Base-by-base conservation (phyloP, 2,329 filamentous ascomycete genomes). In the Colletotrichum musicola region DNA sequence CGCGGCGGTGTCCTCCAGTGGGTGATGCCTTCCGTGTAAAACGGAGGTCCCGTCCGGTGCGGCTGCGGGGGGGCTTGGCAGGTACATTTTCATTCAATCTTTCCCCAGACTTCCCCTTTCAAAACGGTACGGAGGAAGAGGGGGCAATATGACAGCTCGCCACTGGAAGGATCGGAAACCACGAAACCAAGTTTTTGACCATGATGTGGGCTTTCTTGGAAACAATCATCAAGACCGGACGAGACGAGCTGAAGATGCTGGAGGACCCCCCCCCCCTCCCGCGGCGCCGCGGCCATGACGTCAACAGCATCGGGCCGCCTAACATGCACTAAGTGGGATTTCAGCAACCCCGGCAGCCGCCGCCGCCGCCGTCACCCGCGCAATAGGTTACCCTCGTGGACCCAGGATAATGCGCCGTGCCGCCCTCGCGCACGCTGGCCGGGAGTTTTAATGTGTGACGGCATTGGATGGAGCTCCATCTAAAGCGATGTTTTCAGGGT, bases 401-500 rank as follows among this genome's bases (percentile, higher is more conserved):
- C 9, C 30, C 30, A 35, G 30, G 7, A 35, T 3, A 35, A 3
- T 35, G 46, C 50, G 57, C 57, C 20, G 22, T 14, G 44, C 44
- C 57, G 57, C 57, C 44, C 57, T 44, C 57, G 44, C 42, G 44
- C 42, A 27, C 57, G 13, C 57, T 44, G 57, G 54, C 55, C 22
- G 35, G 30, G 46, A n/a, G 51, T 10, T 35, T 35, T 10, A 35
- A 10, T 44, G 20, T 44, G 20, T 65, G 65, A 68, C 65, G 62
- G 54, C 65, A 68, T 68, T 47, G 38, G n/a, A n/a, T n/a, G n/a
- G n/a, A n/a, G n/a, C n/a, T n/a, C n/a, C n/a, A n/a, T n/a, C n/a
- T n/a, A n/a, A n/a, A n/a, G n/a, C n/a, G n/a, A n/a, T n/a, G 55
- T 27, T 51, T 46, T 56, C 65, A 68, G 62, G 62, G 38, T 27